Evolutionary conservation across 202 grass and related monocot species (phyloP).

Genomic region (Carex arenaria): DNA sequence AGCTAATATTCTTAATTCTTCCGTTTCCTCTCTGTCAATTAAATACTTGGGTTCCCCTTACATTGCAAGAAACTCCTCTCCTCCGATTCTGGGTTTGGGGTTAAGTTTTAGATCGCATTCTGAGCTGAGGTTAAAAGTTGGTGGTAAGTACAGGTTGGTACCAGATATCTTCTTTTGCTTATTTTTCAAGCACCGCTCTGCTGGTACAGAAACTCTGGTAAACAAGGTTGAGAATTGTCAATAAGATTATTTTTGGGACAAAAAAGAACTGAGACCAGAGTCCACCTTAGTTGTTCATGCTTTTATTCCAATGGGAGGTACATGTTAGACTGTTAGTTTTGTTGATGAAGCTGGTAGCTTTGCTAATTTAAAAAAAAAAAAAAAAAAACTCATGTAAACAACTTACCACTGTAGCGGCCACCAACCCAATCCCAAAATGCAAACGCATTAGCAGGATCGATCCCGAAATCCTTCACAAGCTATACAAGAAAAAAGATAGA

Average conservation of each 20-base stretch:
- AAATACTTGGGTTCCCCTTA: background rate
- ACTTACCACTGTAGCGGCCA: conserved; percentile 92
- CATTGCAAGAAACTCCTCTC: background rate
- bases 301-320: background rate
- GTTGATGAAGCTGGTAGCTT: background rate
- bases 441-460: conserved; percentile 93
- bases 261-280: background rate
- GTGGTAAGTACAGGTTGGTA: background rate
- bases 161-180: background rate
- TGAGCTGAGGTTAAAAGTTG: background rate
- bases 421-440: conserved; percentile 99
- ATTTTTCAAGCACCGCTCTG: background rate
- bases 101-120: background rate
- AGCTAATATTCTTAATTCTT: background rate
- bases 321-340: background rate
- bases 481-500: conserved; percentile 31
- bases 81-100: background rate
- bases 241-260: background rate
- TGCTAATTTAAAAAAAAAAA: background rate
- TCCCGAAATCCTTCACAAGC: conserved; percentile 98
- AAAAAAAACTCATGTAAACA: background rate
- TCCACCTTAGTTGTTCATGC: background rate
- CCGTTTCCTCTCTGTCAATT: background rate
- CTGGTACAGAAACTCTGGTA: background rate
- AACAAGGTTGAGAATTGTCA: background rate